These are phyloP conservation scores for Epichloe scottii DNA, from an alignment of 2,329 filamentous ascomycete genomes.

Conservation along the genomic window DNA sequence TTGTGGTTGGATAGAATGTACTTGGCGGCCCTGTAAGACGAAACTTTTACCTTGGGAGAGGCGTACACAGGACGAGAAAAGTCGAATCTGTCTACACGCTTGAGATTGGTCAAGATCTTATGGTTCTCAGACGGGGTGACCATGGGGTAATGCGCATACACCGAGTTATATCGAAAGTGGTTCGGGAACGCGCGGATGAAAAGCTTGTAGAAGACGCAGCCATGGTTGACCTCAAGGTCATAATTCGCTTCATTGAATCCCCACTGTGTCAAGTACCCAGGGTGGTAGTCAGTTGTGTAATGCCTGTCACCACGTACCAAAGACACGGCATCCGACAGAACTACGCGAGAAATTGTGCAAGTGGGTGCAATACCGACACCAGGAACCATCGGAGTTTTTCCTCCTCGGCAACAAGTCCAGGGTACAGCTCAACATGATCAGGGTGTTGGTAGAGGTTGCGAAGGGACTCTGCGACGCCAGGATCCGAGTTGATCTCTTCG, in stretches of 20 bases:
- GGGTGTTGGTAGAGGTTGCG: conserved; percentile 63
- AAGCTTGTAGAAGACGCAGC: conserved; percentile 76
- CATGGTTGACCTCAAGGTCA: conserved; percentile 63
- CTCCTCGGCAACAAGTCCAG: conserved; percentile 64
- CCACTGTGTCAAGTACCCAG: conserved; percentile 70
- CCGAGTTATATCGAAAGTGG: conserved; percentile 64
- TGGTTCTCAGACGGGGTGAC: conserved; percentile 57
- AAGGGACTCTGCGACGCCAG: conserved; percentile 52
- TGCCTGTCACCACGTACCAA: conserved; percentile 67
- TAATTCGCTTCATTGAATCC: conserved; percentile 65
- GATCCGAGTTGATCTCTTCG: conserved; percentile 73
- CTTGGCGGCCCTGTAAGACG: conserved; percentile 48
- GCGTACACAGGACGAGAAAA: conserved; percentile 48
- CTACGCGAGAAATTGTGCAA: conserved; percentile 64
- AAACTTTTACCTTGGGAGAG: conserved; percentile 40
- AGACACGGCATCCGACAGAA: conserved; percentile 67
- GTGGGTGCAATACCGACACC: conserved; percentile 65
- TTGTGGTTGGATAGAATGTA: conserved; percentile 47
- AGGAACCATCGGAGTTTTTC: conserved; percentile 60
- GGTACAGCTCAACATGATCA: conserved; percentile 70
- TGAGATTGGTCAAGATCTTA: conserved; percentile 55
- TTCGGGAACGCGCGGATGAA: conserved; percentile 68
- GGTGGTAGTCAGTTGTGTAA: conserved; percentile 67
- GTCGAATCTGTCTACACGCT: conserved; percentile 55
- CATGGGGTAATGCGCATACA: conserved; percentile 73